Base-by-base conservation (phyloP, 2,329 filamentous ascomycete genomes). In the Diplodia seriata region DNA sequence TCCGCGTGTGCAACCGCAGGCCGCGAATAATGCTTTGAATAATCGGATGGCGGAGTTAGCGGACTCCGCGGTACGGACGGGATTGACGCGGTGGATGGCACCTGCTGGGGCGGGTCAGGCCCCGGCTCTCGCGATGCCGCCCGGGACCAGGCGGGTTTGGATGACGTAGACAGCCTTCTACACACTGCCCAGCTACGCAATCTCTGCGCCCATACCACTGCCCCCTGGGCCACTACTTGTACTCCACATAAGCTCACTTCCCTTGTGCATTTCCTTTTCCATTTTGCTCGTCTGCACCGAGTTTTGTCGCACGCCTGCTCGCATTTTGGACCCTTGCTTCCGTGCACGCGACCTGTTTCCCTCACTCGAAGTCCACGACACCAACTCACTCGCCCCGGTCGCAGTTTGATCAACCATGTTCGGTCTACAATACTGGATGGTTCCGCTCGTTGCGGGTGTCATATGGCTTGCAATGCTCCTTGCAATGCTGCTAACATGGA, bases 401-500 rank as follows among this genome's bases (percentile, higher is more conserved):
- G 50, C 55, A 23, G 23, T 59, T 49, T 26, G 31, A 36, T 26
- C 57, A 53, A 74, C 51, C 55, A 80, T 80, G 78, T 77, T 78
- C 67, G 76, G 77, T 29, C 74, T 83, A 73, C 84, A 83, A 69
- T 86, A 82, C 69, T 84, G 83, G 90, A 79, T 90, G 68, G 84
- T 93, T 40, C 91, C 91, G 71, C 81, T 93, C 69, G 83, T 93
- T 71, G 89, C 90, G 57, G 86, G 88, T 71, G 67, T 76, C 61
- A 74, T 79, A 71, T 81, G 78, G 79, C 75, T 77, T 38, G 85
- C 84, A 70, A 92, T 88, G 76, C 84, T 94, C 18, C 83, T 93
- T 31, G 87, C 85, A 67, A 85, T 93, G 79, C 82, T 93, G 68
- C 83, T 91, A n/a, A 84, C 87, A 78, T 94, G 91, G 91, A 79